Conservation (phyloP, 371 early-diverging fungal species). For the Umbelopsis sp. region DNA sequence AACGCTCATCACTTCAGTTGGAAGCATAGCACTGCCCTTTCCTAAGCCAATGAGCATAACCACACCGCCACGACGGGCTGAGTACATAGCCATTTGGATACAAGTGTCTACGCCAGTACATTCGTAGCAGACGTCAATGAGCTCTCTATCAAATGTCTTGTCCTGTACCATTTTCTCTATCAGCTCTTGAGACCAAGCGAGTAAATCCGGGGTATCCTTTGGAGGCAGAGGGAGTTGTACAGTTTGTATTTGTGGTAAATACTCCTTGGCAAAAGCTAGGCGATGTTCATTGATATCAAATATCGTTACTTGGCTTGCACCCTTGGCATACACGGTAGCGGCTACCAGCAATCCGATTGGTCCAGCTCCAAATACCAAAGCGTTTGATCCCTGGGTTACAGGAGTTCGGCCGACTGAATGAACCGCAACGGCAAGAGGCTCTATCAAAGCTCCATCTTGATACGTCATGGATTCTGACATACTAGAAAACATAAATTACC, state of each 20-base stretch:
- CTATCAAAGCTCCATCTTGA: slow-evolving; percentile 28
- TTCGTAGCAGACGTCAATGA: slow-evolving; percentile 24
- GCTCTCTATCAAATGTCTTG: neutral
- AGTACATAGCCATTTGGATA: slow-evolving; percentile 22
- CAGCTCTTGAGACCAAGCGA: slow-evolving; percentile 21
- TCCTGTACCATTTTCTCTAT: slow-evolving; percentile 13
- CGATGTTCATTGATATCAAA: slow-evolving; percentile 26
- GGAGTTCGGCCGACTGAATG: slow-evolving; percentile 24
- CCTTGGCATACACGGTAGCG: slow-evolving; percentile 25
- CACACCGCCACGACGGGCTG: slow-evolving; percentile 22
- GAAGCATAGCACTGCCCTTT: slow-evolving; percentile 7
- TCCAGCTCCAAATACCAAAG: slow-evolving; percentile 28
- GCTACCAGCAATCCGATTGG: slow-evolving; percentile 26
- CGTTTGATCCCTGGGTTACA: slow-evolving; percentile 21
- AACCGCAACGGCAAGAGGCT: slow-evolving; percentile 27
- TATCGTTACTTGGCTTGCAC: slow-evolving; percentile 21
- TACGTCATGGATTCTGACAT: slow-evolving; percentile 15
- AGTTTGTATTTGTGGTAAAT: slow-evolving; percentile 24
- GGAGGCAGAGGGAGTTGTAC: slow-evolving; percentile 4
- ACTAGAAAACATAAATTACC: neutral
- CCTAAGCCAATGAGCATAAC: slow-evolving; percentile 26
- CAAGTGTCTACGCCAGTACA: slow-evolving; percentile 27
- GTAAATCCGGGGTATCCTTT: slow-evolving; percentile 6
- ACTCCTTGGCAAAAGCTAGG: slow-evolving; percentile 25
- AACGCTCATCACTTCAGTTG: slow-evolving; percentile 18